phyloP scores from a whole-genome alignment of 495 filamentous ascomycete genomes.

The Patellaria atrata region DNA sequence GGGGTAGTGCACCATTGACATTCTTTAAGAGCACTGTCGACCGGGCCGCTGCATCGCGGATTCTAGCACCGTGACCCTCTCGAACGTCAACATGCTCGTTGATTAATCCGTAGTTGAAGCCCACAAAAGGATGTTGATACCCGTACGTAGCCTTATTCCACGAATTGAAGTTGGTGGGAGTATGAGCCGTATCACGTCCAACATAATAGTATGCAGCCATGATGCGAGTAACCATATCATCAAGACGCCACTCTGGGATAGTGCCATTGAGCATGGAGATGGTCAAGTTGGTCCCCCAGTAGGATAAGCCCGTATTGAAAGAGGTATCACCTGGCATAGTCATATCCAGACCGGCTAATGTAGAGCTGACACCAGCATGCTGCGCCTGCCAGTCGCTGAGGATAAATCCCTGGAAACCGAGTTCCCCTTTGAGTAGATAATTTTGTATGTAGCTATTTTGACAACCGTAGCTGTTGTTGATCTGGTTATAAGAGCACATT shows the following conservation, averaged over 20 bases:
- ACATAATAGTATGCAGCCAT: conserved; percentile 91
- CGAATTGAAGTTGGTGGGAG: conserved; percentile 72
- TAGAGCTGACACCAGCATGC: conserved; percentile 62
- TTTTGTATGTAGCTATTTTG: conserved; percentile 63
- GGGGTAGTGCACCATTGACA: conserved; percentile 51
- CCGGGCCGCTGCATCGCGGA: conserved; percentile 58
- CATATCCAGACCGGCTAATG: conserved; percentile 85
- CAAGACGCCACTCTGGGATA: conserved; percentile 76
- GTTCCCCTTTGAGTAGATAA: conserved; percentile 74
- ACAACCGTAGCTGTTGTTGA: conserved; percentile 58
- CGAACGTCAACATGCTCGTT: conserved; percentile 82
- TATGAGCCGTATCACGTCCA: conserved; percentile 46
- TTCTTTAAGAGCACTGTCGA: conserved; percentile 89
- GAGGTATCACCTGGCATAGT: conserved; percentile 79
- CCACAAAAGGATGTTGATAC: conserved; percentile 45
- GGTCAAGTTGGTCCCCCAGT: conserved; percentile 79
- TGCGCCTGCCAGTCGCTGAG: conserved; percentile 38
- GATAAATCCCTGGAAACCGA: conserved; percentile 84
- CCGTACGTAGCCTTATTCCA: conserved; percentile 72
- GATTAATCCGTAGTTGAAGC: conserved; percentile 48
- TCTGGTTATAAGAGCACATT: conserved; percentile 92
- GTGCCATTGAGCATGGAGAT: conserved; percentile 80
- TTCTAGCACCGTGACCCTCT: conserved; percentile 52
- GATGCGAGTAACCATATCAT: conserved; percentile 87
- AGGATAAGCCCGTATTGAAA: conserved; percentile 59